These are phyloP conservation scores for Trichosporon sp. DNA, from an alignment of 1,284 basidiomycete species.

Conservation along the genomic window DNA sequence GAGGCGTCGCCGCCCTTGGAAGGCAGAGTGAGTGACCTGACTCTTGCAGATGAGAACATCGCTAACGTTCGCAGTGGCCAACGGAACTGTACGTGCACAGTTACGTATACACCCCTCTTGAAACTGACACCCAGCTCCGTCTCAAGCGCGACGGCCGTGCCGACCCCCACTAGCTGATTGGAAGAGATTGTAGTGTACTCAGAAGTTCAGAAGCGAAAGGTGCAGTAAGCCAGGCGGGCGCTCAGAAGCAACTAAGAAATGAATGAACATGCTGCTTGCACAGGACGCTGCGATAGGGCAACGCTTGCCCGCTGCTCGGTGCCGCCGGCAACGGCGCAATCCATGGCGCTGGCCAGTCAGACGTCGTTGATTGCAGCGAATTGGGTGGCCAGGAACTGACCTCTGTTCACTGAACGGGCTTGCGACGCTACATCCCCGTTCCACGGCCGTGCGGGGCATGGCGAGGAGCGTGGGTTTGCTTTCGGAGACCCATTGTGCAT, in stretches of 20 bases:
- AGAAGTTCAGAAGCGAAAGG: constrained; percentile 1
- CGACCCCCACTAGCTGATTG: background rate
- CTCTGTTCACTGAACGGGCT: background rate
- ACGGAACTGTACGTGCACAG: background rate
- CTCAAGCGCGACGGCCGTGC: constrained; percentile 15
- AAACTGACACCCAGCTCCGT: constrained; percentile 12
- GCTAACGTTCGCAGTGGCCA: background rate
- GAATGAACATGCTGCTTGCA: background rate
- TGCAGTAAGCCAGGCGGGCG: background rate
- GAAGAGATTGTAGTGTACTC: background rate
- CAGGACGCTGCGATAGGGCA: background rate
- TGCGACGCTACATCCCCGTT: too few species aligned
- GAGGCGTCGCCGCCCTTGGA: constrained; percentile 24
- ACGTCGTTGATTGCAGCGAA: background rate
- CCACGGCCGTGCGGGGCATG: too few species aligned
- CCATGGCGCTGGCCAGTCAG: background rate
- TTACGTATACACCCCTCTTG: background rate
- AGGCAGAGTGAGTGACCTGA: constrained; percentile 18
- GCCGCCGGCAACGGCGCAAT: background rate
- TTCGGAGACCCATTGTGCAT: too few species aligned
- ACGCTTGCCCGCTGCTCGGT: background rate
- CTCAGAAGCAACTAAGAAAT: background rate
- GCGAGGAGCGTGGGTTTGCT: too few species aligned
- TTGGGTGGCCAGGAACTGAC: background rate
- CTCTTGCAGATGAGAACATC: background rate